Evolutionary conservation across 257 asterid genomes (phyloP), one percentile per base, ranked within the genome.

Genomic region (Ocimum tenuiflorum): DNA sequence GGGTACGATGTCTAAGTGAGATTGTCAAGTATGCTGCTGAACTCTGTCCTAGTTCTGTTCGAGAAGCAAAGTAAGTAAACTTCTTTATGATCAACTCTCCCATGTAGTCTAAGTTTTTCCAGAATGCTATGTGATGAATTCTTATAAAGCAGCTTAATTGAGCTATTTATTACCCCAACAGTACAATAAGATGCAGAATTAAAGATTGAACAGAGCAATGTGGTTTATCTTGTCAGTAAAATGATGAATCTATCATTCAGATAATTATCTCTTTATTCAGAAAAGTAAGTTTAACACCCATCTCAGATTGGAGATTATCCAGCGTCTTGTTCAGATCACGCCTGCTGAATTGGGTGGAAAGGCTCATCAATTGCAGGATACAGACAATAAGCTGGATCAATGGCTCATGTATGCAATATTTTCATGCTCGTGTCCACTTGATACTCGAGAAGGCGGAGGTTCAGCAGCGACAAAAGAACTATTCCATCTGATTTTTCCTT

Each of bases 381-480:
- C 96, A 56, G 99, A 94, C 76, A 90, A 78, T 82, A 94, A 90
- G 84, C 87, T 94, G 68, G 99, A 94, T 66, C 97, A 94, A 55
- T 94, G 99, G 99, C 85, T 94, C 63, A 90, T 90, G 94, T 94
- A 94, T 83, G 88, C 99, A 64, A 90, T 94, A 95, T 90, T 90
- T 66, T 96, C 96, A 11, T 88, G 97, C 69, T 94, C 99, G 4
- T 89, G 97, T 57, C 97, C 96, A 33, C 86, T 85, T 52, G 91
- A 85, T 75, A 75, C 84, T 65, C 86, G 91, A 73, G 99, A 94
- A 78, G 90, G 86, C 70, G 96, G 88, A 60, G 91, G 94, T 70
- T 83, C 95, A 60, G 95, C 89, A 31, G 86, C 88, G 22, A 83
- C 92, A 64, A 94, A 91, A 88, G 95, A 94, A 75, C 78, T 90